These are phyloP conservation scores for Dittrichia graveolens DNA, from an alignment of 129 eudicot genomes.

Conservation along the genomic window DNA sequence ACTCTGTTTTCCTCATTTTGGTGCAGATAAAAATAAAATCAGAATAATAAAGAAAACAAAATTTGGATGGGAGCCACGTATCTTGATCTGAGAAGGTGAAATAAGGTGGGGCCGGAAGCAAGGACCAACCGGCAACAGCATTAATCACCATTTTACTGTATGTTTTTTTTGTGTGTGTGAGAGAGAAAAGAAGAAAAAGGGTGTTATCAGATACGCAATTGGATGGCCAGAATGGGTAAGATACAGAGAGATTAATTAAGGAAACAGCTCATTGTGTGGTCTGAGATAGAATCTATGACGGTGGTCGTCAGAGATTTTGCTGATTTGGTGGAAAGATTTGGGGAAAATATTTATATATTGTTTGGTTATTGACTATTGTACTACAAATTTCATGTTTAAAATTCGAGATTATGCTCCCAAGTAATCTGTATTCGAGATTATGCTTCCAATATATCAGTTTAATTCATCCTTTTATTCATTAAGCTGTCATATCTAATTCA, in stretches of 20 bases:
- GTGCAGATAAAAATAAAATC: constrained; percentile 15
- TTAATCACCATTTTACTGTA: constrained; percentile 12
- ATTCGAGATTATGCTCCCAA: background rate
- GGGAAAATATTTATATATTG: background rate
- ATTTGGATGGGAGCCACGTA: constrained; percentile 24
- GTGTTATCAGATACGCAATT: no score
- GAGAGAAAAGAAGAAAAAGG: background rate
- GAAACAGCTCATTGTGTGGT: constrained; percentile 36
- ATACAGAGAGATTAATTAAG: constrained; percentile 20
- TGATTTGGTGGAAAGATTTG: constrained; percentile 15
- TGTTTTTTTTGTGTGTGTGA: constrained; percentile 3
- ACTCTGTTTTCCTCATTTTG: background rate
- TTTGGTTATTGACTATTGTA: constrained; percentile 12
- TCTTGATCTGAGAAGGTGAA: constrained; percentile 17
- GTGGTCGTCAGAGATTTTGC: constrained; percentile 35
- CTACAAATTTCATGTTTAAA: background rate
- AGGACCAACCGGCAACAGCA: constrained; percentile 34
- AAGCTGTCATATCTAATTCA: no score
- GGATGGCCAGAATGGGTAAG: constrained; percentile 4
- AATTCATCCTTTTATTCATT: no score
- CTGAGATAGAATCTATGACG: constrained; percentile 19
- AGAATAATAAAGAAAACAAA: background rate
- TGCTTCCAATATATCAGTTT: no score
- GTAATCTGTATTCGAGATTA: background rate
- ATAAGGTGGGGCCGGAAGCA: constrained; percentile 1